Base-by-base conservation (phyloP, 805 yeast genomes). In the Pichia manshurica region DNA sequence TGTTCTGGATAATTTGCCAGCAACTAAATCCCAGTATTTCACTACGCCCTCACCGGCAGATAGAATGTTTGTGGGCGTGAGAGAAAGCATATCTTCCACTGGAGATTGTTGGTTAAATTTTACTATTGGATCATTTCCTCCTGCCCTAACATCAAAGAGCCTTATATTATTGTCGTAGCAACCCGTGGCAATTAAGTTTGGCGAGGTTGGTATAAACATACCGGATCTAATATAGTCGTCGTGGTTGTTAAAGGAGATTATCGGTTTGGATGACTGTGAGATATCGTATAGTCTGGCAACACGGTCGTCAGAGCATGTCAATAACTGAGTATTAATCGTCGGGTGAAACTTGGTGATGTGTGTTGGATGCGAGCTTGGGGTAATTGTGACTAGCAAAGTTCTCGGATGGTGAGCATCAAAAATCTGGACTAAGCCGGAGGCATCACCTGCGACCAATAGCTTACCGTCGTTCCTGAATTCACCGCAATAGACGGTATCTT, bases 311-410 rank as follows among this genome's bases (percentile, higher is more conserved):
- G 95, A 84, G 9, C 96, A 96, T 5, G 96, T 85, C 23, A 88
- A 72, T 45, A 93, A 65, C 50, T 84, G 82, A 46, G 91, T 84
- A 28, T 82, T 79, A 23, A 80, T 71, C 2, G 82, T 70, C 13
- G 93, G 87, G 62, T 90, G 95, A 66, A 93, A 93, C 64, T 87
- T 87, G 3, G 96, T 89, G 17, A 91, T 96, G 62, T 87, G 97
- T 0, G 95, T 84, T 13, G 98, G 91, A 64, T 87, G 90, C 4
- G 84, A 68, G 0, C 95, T 82, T 5, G 97, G 96, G 47, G 80
- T 78, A 43, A 93, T 72, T 20, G 93, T 81, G 33, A 91, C 86
- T 48, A 91, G 71, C 20, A 89, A 70, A 20, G 87, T 81, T 56
- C 95, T 73, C 38, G 95, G 89, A 37, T 62, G 66, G 47, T 77